Evolutionary conservation across 441 rosid genomes (phyloP).

Genomic region (Croton laevigatus): DNA sequence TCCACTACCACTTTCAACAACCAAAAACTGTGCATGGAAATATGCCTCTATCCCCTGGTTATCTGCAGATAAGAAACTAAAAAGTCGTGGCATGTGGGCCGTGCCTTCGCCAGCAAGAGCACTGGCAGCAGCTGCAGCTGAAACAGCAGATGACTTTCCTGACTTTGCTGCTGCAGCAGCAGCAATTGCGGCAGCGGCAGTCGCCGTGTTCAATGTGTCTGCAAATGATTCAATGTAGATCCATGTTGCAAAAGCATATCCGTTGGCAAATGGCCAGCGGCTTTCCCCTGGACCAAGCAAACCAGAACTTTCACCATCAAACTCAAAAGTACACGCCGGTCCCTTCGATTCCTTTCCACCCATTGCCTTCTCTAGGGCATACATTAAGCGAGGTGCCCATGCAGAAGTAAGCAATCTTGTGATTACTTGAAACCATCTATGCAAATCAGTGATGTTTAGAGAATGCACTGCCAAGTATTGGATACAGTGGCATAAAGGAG

Average conservation of each 20-base stretch:
- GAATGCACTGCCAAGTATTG: slow-evolving; percentile 92
- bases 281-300: slow-evolving; percentile 99
- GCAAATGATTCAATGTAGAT: slow-evolving; percentile 99
- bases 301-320: slow-evolving; percentile 99
- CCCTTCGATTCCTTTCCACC: slow-evolving; percentile 96
- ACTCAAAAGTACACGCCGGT: slow-evolving; percentile 90
- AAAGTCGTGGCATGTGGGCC: slow-evolving; percentile 97
- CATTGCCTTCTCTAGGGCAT: slow-evolving; percentile 86
- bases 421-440: slow-evolving; percentile 74
- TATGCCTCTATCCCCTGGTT: slow-evolving; percentile 98
- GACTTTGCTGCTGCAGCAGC: slow-evolving; percentile 99
- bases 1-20: slow-evolving; percentile 95
- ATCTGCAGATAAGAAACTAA: slow-evolving; percentile 97
- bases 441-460: slow-evolving; percentile 79
- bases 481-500: slow-evolving; percentile 80
- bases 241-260: slow-evolving; percentile 98
- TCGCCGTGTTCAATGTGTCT: slow-evolving; percentile 94
- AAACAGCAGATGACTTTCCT: slow-evolving; percentile 98
- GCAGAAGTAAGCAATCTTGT: slow-evolving; percentile 52
- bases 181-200: slow-evolving; percentile 98
- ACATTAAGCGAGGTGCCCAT: slow-evolving; percentile 80
- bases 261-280: slow-evolving; percentile 98
- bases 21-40: slow-evolving; percentile 98
- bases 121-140: slow-evolving; percentile 99
- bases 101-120: slow-evolving; percentile 99